phyloP scores from a whole-genome alignment of 1,284 basidiomycete genomes.

The Leccinum holopus region DNA sequence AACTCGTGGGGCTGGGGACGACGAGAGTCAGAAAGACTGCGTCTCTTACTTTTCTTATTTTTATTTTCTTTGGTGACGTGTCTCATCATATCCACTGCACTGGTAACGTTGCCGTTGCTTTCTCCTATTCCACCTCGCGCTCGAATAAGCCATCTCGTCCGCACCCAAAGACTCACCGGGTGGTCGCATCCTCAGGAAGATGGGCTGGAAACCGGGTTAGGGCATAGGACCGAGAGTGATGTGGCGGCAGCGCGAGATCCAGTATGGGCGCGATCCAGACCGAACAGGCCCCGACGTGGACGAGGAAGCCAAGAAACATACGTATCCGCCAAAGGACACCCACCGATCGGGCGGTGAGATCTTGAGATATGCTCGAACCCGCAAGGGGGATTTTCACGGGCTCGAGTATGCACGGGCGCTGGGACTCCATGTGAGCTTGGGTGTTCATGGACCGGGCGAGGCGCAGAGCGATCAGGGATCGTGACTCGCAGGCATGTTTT shows the following conservation, averaged over 20 bases:
- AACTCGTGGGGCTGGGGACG: constrained; percentile 31
- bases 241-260: constrained; percentile 70
- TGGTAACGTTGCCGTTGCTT: neutral
- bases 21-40: constrained; percentile 58
- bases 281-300: constrained; percentile 53
- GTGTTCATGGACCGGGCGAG: constrained; percentile 19
- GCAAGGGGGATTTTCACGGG: constrained; percentile 58
- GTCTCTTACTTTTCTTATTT: constrained; percentile 26
- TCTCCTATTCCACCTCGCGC: constrained; percentile 40
- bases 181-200: constrained; percentile 70
- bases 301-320: constrained; percentile 74
- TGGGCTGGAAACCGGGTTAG: constrained; percentile 94
- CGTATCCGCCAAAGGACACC: constrained; percentile 54
- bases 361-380: no score
- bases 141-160: constrained; percentile 61
- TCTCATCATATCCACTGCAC: neutral
- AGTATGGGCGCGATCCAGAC: constrained; percentile 55
- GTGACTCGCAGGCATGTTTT: constrained; percentile 49
- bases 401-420: constrained; percentile 73
- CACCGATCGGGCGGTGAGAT: no score
- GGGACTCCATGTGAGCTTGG: constrained; percentile 61
- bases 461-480: constrained; percentile 43
- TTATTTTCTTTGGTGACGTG: neutral
- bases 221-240: constrained; percentile 86
- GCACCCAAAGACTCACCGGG: constrained; percentile 66